phyloP scores from a whole-genome alignment of 768 basidiomycete species.

The Megacollybia marginata region DNA sequence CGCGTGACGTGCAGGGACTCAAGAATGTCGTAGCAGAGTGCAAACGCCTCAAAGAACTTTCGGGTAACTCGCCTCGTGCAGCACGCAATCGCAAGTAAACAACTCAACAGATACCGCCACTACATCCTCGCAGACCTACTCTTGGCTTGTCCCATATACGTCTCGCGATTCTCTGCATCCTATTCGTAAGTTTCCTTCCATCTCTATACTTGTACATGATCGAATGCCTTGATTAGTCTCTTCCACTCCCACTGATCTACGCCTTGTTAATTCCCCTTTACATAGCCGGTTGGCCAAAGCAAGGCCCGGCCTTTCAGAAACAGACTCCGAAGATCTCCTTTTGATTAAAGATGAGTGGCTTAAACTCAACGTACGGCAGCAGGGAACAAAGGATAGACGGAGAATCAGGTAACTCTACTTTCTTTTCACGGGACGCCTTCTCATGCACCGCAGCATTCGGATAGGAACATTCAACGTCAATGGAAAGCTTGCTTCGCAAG shows the following conservation, averaged over 20 bases:
- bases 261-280: slow-evolving; percentile 38
- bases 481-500: slow-evolving; percentile 66
- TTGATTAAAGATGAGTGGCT: slow-evolving; percentile 64
- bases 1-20: slow-evolving; percentile 40
- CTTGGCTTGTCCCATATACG: slow-evolving; percentile 40
- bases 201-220: not conserved
- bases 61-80: slow-evolving; percentile 28
- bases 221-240: slow-evolving; percentile 25
- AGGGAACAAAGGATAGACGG: slow-evolving; percentile 23
- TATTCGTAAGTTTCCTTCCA: slow-evolving; percentile 17
- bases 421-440: not conserved
- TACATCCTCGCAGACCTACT: slow-evolving; percentile 25
- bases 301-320: slow-evolving; percentile 52
- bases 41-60: slow-evolving; percentile 44
- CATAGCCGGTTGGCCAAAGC: slow-evolving; percentile 50
- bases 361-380: slow-evolving; percentile 31
- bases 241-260: slow-evolving; percentile 46
- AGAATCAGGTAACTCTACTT: slow-evolving; percentile 21
- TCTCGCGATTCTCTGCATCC: slow-evolving; percentile 16
- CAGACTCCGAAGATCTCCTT: slow-evolving; percentile 52
- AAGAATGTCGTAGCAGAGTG: slow-evolving; percentile 44
- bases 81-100: too few species aligned
- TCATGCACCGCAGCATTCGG: slow-evolving; percentile 39
- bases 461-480: slow-evolving; percentile 84
- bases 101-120: too few species aligned